Base-by-base conservation (phyloP, 805 yeast genomes). In the Kazachstania africana region DNA sequence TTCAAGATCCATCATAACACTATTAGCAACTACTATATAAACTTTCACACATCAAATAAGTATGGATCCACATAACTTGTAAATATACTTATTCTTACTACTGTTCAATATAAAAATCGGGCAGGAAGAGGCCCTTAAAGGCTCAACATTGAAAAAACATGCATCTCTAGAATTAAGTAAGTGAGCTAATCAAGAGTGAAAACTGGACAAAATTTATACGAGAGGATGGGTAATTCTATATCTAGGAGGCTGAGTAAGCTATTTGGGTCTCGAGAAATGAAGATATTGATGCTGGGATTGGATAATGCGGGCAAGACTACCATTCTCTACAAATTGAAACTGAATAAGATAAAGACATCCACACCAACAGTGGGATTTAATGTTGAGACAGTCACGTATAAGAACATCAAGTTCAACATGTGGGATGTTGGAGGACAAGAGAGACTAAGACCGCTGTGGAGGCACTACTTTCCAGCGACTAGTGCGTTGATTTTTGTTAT, bases 341-440 rank as follows among this genome's bases (percentile, higher is more conserved):
- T 80, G 38, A 85, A 87, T 36, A 81, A 72, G 47, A 69, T 80
- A 8, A 68, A 68, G 38, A 74, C 81, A 26, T 81, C 94, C 0
- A 91, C 84, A 4, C 95, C 95, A 15, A 87, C 95, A 0, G 94
- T 84, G 15, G 95, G 95, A 2, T 87, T 87, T 63, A 87, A 87
- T 58, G 91, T 82, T 29, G 94, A 82, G 57, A 78, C 88, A 3
- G 82, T 82, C 39, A 74, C 79, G 36, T 81, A 78, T 57, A 78
- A 77, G 53, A 80, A 80, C 55, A 77, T 81, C 36, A 75, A 80
- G 35, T 80, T 82, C 62, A 83, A 84, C 38, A 85, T 82, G 52
- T 82, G 94, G 94, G 94, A 82, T 57, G 91, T 91, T 38, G 96
- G 96, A 60, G 96, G 95, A 53, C 96, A 84, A 63, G 93, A 81